Percentiles rank a stretch among this genome's conserved stretches.
phyloP scores from a whole-genome alignment of 345 rosid genomes.

The Heritiera fomes region DNA sequence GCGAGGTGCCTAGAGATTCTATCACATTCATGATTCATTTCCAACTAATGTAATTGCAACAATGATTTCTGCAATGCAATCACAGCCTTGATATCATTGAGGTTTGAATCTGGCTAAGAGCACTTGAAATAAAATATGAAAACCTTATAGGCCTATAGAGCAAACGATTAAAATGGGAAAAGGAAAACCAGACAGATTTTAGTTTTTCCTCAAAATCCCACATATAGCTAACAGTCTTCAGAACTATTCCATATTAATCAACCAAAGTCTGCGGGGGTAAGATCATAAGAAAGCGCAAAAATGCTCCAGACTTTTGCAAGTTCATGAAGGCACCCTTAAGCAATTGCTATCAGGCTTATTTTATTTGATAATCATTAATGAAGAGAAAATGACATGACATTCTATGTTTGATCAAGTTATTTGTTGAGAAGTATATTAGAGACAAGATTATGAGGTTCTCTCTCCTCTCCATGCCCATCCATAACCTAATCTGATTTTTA shows the following conservation, averaged over 20 bases:
- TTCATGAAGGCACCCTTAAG: neutral
- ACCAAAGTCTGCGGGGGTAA: neutral
- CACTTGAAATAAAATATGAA: neutral
- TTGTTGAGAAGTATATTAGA: neutral
- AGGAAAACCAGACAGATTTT: neutral
- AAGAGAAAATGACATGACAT: neutral
- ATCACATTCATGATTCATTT: neutral
- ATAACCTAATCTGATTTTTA: neutral
- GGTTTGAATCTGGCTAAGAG: neutral
- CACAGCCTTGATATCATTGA: neutral
- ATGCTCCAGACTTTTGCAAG: neutral
- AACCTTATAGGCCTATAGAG: neutral
- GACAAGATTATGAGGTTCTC: neutral
- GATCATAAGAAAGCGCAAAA: neutral
- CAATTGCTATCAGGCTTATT: neutral
- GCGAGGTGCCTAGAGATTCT: neutral
- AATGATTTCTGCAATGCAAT: neutral
- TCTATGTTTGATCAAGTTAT: neutral
- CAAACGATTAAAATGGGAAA: neutral
- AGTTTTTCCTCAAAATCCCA: constrained; percentile 6
- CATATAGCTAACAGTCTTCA: neutral
- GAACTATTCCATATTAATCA: neutral
- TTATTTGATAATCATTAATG: neutral
- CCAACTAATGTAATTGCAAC: neutral
- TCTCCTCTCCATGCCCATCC: neutral